phyloP scores from a whole-genome alignment of 176 grass and related monocot genomes.

The Raddia distichophylla region DNA sequence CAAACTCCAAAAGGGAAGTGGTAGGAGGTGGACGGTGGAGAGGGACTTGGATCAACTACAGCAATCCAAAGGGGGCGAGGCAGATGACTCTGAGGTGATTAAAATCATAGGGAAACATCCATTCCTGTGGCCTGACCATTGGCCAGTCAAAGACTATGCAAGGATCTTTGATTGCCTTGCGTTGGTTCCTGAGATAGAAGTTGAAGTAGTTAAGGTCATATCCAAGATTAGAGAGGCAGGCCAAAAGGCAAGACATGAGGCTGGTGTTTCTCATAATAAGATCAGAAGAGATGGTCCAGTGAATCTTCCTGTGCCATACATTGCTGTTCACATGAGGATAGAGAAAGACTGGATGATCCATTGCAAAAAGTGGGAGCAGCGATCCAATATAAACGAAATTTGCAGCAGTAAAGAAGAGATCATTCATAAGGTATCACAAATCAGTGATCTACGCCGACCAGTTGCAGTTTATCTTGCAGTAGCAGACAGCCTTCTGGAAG shows the following conservation, averaged over 20 bases:
- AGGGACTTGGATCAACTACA: slow-evolving; percentile 86
- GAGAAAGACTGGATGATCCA: slow-evolving; percentile 99
- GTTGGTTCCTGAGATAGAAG: slow-evolving; percentile 81
- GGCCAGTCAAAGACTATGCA: slow-evolving; percentile 83
- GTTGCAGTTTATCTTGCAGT: slow-evolving; percentile 91
- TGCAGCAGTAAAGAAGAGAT: slow-evolving; percentile 97
- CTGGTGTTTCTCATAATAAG: slow-evolving; percentile 50
- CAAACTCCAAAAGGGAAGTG: slow-evolving; percentile 83
- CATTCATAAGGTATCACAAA: slow-evolving; percentile 86
- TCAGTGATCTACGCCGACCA: slow-evolving; percentile 62
- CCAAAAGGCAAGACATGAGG: slow-evolving; percentile 52
- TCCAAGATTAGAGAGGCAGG: slow-evolving; percentile 83
- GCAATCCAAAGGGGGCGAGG: slow-evolving; percentile 44
- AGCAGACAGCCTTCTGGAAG: slow-evolving; percentile 92
- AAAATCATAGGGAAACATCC: slow-evolving; percentile 81
- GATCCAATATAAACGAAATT: slow-evolving; percentile 68
- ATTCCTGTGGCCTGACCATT: slow-evolving; percentile 97
- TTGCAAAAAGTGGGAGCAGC: slow-evolving; percentile 96
- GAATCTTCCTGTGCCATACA: slow-evolving; percentile 51
- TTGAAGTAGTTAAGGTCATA: slow-evolving; percentile 76
- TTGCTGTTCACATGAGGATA: slow-evolving; percentile 98
- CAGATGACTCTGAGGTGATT: slow-evolving; percentile 68
- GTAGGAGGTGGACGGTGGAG: slow-evolving; percentile 91
- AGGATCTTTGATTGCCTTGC: slow-evolving; percentile 85
- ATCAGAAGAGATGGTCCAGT: slow-evolving; percentile 9